A percentile compares a stretch with the other conserved stretches of the same genome.
Evolutionary conservation across 2,329 filamentous ascomycete genomes (phyloP).

Genomic region (Teratosphaeriaceae sp.): DNA sequence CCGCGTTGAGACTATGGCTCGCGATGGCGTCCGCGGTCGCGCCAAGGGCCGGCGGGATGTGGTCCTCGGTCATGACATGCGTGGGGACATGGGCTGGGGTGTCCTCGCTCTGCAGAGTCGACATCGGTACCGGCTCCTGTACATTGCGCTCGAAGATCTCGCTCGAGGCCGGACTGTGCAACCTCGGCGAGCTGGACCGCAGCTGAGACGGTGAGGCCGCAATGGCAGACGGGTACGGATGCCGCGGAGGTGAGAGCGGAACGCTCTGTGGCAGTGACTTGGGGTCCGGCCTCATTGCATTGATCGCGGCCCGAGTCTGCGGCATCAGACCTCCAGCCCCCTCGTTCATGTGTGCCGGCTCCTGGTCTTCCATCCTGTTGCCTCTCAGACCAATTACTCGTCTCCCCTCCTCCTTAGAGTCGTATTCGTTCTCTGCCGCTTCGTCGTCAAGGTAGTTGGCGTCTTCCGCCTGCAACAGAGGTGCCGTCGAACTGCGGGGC

Average conservation of each 20-base stretch:
- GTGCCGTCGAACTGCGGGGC: conserved; percentile 9
- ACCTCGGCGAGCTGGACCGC: conserved; percentile 62
- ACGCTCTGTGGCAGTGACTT: conserved; percentile 10
- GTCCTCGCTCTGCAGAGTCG: conserved; percentile 56
- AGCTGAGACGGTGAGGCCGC: conserved; percentile 40
- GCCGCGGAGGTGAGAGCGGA: conserved; percentile 21
- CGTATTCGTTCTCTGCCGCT: conserved; percentile 7
- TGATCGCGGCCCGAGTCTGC: conserved; percentile 8
- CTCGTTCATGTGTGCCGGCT: conserved; percentile 4
- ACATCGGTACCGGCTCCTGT: conserved; percentile 55
- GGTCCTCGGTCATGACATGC: conserved; percentile 90
- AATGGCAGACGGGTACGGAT: conserved; percentile 15
- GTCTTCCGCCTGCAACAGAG: conserved; percentile 7
- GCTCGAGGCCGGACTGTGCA: conserved; percentile 69
- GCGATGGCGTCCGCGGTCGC: conserved; percentile 91
- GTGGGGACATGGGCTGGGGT: conserved; percentile 77
- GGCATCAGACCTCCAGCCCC: conserved; percentile 7
- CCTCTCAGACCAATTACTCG: conserved; percentile 15
- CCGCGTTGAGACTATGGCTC: conserved; percentile 74
- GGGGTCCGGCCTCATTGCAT: conserved; percentile 8
- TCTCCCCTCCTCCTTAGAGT: conserved; percentile 17
- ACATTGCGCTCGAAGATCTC: conserved; percentile 92
- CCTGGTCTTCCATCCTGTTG: conserved; percentile 13
- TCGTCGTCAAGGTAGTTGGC: background rate
- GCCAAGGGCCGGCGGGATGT: conserved; percentile 85